Evolutionary conservation across 2,329 filamentous ascomycete species (phyloP).

Genomic region (Neopestalotiopsis sp.): DNA sequence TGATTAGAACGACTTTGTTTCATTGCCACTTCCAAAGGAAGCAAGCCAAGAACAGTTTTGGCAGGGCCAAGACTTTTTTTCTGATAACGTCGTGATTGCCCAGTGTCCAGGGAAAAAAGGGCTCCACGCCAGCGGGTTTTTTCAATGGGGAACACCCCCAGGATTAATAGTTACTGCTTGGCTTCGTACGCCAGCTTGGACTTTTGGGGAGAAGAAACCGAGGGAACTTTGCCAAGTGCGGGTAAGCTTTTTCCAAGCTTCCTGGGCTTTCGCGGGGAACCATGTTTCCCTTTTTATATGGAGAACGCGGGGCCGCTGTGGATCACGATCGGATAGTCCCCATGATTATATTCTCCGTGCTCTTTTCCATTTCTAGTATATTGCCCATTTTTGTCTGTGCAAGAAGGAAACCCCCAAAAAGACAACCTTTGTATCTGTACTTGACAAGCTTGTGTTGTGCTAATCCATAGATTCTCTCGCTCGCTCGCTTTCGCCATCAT

Average conservation of each 20-base stretch:
- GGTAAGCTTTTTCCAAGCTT: conserved; percentile 1
- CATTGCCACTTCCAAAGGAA: neutral
- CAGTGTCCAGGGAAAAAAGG: too few relatives aligned
- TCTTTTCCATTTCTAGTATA: neutral
- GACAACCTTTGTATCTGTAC: neutral
- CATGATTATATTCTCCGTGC: too few relatives aligned
- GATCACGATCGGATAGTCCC: neutral
- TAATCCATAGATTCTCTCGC: neutral
- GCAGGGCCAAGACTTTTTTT: neutral
- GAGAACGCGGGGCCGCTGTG: neutral
- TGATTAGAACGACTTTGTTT: neutral
- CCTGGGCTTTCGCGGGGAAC: neutral
- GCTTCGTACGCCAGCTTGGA: too few relatives aligned
- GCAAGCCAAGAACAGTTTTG: neutral
- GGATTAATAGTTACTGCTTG: neutral
- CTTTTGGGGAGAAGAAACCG: neutral
- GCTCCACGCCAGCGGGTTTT: neutral
- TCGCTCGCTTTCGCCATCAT: neutral
- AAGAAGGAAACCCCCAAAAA: neutral
- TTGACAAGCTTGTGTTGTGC: too few relatives aligned
- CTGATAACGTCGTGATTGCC: neutral
- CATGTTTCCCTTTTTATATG: neutral
- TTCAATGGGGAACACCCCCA: neutral
- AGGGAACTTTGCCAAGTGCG: neutral
- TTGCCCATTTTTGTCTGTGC: neutral